Evolutionary conservation across 106 monocot species (phyloP), one percentile per base, ranked within the genome.

Genomic region (Apostasia shenzhenica): DNA sequence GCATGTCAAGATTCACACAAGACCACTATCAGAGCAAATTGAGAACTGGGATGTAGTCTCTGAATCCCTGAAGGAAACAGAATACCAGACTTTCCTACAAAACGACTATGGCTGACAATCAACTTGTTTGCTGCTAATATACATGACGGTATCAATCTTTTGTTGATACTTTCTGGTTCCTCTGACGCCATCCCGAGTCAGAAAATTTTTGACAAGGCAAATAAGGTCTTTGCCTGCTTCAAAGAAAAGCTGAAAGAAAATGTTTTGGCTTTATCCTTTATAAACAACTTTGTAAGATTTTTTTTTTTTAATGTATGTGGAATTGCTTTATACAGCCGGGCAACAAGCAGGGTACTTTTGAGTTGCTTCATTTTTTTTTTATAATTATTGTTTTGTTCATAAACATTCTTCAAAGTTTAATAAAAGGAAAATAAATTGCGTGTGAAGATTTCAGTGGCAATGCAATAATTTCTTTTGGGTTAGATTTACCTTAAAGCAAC

Each of bases 1-100:
- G 1, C 95, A 95, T 63, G 89, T 95, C 10, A 95, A 92, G 73
- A 95, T 95, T 66, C 95, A 95, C 73, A 95, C 83, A 9, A 88
- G 57, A 53, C 86, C 86, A 8, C 66, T 95, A 67, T 54, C 75
- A 0, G 75, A 88, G 1, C 91, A 91, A 41, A 67, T 91, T 38
- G 72, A 86, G 42, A 95, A 95, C 76, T 91, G 91, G 91, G 80
- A 73, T 26, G 79, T 41, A 11, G 84, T 95, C 63, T 75, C 64
- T 38, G 74, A 69, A 59, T 59, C 77, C 8, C 81, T 91, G 50
- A 84, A 84, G 48, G 95, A 83, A 68, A 91, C 91, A 1, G 26
- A 79, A 41, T 88, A 77, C 37, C 70, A 85, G 74, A 80, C 72
- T 38, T 85, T 91, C 55, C 44, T 90, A 62, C 72, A 77, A 63